Base-by-base conservation (phyloP, 495 filamentous ascomycete species). In the Lindgomyces ingoldianus region DNA sequence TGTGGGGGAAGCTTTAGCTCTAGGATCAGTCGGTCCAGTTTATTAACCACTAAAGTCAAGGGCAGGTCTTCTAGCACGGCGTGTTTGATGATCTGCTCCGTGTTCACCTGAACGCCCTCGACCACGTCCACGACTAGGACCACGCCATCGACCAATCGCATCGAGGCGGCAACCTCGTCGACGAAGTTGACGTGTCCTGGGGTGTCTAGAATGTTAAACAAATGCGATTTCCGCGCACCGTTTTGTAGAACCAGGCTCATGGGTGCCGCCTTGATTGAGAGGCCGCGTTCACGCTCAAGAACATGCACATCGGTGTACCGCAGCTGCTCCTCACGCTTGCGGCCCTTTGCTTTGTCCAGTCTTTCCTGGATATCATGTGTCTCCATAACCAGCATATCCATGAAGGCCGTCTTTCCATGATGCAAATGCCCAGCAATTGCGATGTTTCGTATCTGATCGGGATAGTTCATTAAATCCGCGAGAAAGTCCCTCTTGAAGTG, bases 101-200 rank as follows among this genome's bases (percentile, higher is more conserved):
- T 96, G 73, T 94, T 96, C 63, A 91, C 85, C 77, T 98, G 95
- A 8, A 98, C 94, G 18, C 94, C 94, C 73, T 98, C 94, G n/a
- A 98, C 91, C 25, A 97, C 90, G 75, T 98, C 94, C 19, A 98
- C 92, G 19, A 98, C 89, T 44, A 98, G 77, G 45, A 95, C 90
- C 9, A 97, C 87, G 55, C 95, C 94, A 72, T 98, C 94, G 26
- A 87, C 93, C 41, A 98, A 77, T 18, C 94, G 88, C 62, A 96
- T 77, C 1, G 91, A 88, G 1, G 91, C 86, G 4, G 94, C 93
- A 10, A 98, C 89, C 74, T 98, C 94, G 73, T 98, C 94, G 19
- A 94, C 92, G 73, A 98, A 98, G 70, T 98, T 96, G 69, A 97
- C 95, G 77, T 98, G 94, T 6, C 94, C 94, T 0, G 94, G 95